Percentiles rank a stretch among this genome's conserved stretches.
These are phyloP conservation scores for Penicillium digitatum DNA, from an alignment of 2,329 filamentous ascomycete species.

Conservation along the genomic window DNA sequence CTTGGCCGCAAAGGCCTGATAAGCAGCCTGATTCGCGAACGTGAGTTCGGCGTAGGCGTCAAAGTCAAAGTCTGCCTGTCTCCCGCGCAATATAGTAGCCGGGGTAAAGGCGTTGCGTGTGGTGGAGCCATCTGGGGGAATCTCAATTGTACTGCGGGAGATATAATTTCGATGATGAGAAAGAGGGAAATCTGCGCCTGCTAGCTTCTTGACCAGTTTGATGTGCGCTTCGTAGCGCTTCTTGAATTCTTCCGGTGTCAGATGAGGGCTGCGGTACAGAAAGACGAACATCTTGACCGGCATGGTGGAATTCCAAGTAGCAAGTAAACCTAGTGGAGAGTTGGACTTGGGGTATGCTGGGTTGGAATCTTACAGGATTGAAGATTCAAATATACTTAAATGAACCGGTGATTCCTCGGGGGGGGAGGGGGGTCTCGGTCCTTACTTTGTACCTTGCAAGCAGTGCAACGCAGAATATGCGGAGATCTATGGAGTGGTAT, in stretches of 20 bases:
- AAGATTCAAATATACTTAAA: not conserved
- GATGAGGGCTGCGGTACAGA: slow-evolving; percentile 15
- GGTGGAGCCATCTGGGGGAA: slow-evolving; percentile 3
- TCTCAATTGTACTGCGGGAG: slow-evolving; percentile 5
- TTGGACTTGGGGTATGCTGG: not conserved
- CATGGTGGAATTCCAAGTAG: not conserved
- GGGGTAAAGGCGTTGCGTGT: slow-evolving; percentile 18
- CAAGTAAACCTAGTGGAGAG: not conserved
- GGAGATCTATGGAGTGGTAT: not conserved
- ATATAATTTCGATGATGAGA: slow-evolving; percentile 19
- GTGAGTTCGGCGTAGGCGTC: slow-evolving; percentile 18
- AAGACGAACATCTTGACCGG: slow-evolving; percentile 4
- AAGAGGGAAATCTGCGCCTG: slow-evolving; percentile 16
- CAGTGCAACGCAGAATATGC: not conserved
- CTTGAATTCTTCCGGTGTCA: slow-evolving; percentile 18
- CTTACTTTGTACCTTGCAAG: not conserved
- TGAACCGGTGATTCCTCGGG: not conserved
- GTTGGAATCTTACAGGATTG: not conserved
- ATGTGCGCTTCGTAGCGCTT: slow-evolving; percentile 22
- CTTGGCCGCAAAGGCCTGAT: slow-evolving; percentile 12
- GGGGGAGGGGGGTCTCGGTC: not conserved
- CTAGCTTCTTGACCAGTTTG: slow-evolving; percentile 16
- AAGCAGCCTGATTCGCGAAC: slow-evolving; percentile 14
- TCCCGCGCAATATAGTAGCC: slow-evolving; percentile 12
- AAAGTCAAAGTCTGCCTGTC: slow-evolving; percentile 17